Base-by-base conservation (phyloP, 2,329 filamentous ascomycete genomes). In the Paecilomyces niveus region DNA sequence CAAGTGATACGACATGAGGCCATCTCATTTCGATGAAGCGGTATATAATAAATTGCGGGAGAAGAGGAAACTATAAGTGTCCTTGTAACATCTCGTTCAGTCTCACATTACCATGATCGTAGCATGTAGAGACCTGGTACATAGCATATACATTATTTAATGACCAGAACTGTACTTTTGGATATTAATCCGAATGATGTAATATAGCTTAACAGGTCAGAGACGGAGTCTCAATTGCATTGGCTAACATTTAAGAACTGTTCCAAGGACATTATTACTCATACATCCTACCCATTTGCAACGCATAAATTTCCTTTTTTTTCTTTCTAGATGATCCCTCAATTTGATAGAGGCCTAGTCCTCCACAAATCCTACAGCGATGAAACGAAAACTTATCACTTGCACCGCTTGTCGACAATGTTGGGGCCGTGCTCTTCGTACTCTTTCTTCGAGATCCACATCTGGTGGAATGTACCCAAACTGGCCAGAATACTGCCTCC, bases 361-460 rank as follows among this genome's bases (percentile, higher is more conserved):
- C 22, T 35, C 33, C 33, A 35, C 15, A 15, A 32, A 35, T 22
- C 22, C 22, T 22, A n/a, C n/a, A n/a, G n/a, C n/a, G n/a, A n/a
- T n/a, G n/a, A n/a, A n/a, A n/a, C n/a, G 9, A 18, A 33, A 58
- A 53, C 54, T 9, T 29, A 59, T 77, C 70, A 97, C 80, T 96
- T 96, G 83, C 93, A 97, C 68, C 93, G 83, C 84, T 96, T 97
- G 81, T 97, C 93, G 52, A 97, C 90, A 67, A 97, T 92, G 63
- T 85, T 85, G 5, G 87, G 80, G 1, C 94, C 94, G 73, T 96
- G 92, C 80, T 99, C 95, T 63, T 97, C 92, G 68, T 97, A 97
- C 79, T 99, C 94, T 81, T 96, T 96, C 75, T 87, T 90, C 24
- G 89, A 93, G 67, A 99, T 95, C 94, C 94, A 99, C 89, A 99